Conservation (phyloP, 768 basidiomycete species). For the Pleurotus citrinopileatus region DNA sequence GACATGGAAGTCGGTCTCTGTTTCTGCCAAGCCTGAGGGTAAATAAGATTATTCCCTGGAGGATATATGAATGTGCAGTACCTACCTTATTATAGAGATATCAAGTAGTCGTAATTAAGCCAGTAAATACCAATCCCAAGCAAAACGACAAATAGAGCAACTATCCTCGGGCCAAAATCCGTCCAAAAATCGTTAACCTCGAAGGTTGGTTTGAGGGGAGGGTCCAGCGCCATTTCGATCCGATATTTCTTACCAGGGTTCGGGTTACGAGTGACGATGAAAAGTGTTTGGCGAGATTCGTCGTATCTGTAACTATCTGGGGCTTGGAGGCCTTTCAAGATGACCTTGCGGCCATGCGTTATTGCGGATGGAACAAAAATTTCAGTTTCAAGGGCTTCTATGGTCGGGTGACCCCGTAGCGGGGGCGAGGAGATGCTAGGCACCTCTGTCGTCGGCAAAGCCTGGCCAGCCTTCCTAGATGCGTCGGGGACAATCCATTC, state of each 20-base stretch:
- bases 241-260: conserved; percentile 33
- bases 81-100: neutral
- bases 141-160: conserved; percentile 21
- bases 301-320: conserved; percentile 60
- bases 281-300: conserved; percentile 69
- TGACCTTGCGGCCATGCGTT: conserved; percentile 51
- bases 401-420: conserved; percentile 30
- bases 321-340: conserved; percentile 52
- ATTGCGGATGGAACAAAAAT: conserved; percentile 73
- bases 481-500: conserved; percentile 53
- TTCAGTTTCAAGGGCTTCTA: conserved; percentile 70
- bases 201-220: conserved; percentile 50
- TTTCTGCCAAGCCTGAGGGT: no score
- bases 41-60: no score
- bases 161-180: conserved; percentile 35
- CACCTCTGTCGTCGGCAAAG: no score
- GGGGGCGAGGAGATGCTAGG: conserved; percentile 35
- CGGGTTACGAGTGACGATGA: conserved; percentile 47
- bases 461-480: conserved; percentile 9
- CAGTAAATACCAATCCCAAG: conserved; percentile 17
- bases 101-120: neutral
- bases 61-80: no score
- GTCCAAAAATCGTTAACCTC: conserved; percentile 61
- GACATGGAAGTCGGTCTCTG: no score
- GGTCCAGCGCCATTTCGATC: conserved; percentile 47